Evolutionary conservation across 768 basidiomycete species (phyloP).

Genomic region (Phanerodontia chrysosporium): DNA sequence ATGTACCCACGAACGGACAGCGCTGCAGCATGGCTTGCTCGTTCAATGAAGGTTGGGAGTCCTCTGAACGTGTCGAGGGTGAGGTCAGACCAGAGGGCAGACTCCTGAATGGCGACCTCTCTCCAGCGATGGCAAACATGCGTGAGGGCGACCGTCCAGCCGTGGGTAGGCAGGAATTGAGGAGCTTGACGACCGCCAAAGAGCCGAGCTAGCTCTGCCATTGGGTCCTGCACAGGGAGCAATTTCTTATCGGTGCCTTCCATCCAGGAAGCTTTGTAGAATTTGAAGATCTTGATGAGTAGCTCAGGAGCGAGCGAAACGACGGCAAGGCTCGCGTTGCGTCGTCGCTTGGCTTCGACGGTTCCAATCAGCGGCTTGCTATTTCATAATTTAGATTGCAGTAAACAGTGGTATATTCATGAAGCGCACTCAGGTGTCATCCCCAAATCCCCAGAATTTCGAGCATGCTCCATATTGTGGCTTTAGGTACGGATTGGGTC

Average conservation of each 20-base stretch:
- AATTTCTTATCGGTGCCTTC: not conserved
- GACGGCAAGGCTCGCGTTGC: not conserved
- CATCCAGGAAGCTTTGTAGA: not conserved
- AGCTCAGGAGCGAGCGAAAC: not conserved
- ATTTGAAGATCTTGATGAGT: not conserved
- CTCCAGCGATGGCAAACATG: not conserved
- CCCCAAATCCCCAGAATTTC: too few species aligned
- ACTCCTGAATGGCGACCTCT: not conserved
- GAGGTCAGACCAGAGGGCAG: not conserved
- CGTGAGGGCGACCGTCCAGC: not conserved
- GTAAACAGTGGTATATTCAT: too few species aligned
- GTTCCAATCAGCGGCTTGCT: too few species aligned
- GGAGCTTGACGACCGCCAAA: not conserved
- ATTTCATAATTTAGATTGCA: too few species aligned
- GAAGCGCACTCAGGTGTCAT: too few species aligned
- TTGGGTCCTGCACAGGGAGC: not conserved
- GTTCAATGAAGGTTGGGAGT: not conserved
- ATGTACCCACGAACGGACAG: not conserved
- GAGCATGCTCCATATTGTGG: too few species aligned
- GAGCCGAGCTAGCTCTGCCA: not conserved
- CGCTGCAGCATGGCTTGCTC: not conserved
- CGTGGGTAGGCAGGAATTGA: not conserved
- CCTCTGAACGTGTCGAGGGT: not conserved
- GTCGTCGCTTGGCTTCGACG: not conserved
- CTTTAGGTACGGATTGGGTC: too few species aligned